These are phyloP conservation scores for Capronia americana DNA, from an alignment of 2,329 filamentous ascomycete species.

Conservation along the genomic window DNA sequence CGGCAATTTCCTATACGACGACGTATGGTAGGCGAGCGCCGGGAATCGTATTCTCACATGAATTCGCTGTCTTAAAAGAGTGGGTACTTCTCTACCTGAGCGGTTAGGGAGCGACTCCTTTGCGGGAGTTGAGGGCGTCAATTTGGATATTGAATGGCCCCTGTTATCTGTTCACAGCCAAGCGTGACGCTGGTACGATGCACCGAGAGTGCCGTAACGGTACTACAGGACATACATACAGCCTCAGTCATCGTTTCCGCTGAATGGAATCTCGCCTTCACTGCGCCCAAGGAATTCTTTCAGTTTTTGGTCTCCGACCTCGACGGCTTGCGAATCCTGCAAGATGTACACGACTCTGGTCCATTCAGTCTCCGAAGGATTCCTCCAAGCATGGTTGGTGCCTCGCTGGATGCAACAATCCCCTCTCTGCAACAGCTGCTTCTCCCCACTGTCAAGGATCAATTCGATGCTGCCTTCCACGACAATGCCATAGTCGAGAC, in stretches of 20 bases:
- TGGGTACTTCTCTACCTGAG: neutral
- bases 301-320: slow-evolving; percentile 16
- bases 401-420: slow-evolving; percentile 62
- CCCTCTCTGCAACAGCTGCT: slow-evolving; percentile 54
- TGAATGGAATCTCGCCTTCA: slow-evolving; percentile 26
- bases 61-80: neutral
- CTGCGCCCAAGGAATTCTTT: slow-evolving; percentile 27
- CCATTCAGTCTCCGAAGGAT: slow-evolving; percentile 41
- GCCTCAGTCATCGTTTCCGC: slow-evolving; percentile 22
- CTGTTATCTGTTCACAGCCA: no score
- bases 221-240: no score
- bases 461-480: slow-evolving; percentile 61
- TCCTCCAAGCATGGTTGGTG: slow-evolving; percentile 49
- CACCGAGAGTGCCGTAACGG: no score
- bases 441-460: slow-evolving; percentile 58
- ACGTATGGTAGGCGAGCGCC: neutral
- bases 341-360: slow-evolving; percentile 29
- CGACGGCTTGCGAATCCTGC: slow-evolving; percentile 26
- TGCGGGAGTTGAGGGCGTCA: no score
- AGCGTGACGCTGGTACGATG: no score
- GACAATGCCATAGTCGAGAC: slow-evolving; percentile 61
- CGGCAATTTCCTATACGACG: neutral
- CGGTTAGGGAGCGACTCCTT: neutral
- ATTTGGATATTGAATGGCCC: no score
- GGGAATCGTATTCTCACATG: neutral